A percentile compares a stretch with the other conserved stretches of the same genome.
phyloP scores from a whole-genome alignment of 768 basidiomycete genomes.

The Rhodotorula kratochvilovae region DNA sequence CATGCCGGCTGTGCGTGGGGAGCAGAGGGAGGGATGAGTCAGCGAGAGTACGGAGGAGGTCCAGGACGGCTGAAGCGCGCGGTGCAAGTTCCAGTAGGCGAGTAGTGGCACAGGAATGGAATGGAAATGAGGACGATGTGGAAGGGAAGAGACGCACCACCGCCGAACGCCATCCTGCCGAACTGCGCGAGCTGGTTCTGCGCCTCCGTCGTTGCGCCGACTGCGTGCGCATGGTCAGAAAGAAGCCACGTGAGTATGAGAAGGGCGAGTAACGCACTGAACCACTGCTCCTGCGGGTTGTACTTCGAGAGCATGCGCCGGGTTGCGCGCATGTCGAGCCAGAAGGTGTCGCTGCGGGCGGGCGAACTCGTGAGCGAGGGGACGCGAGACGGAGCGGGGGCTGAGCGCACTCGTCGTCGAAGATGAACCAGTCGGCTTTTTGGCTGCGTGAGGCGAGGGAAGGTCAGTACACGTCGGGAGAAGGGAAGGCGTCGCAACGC shows the following conservation, averaged over 20 bases:
- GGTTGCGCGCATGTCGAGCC: slow-evolving; percentile 34
- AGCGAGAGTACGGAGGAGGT: no score
- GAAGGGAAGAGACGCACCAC: slow-evolving; percentile 3
- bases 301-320: slow-evolving; percentile 34
- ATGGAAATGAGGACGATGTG: no score
- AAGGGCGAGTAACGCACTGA: slow-evolving; percentile 16
- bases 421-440: slow-evolving; percentile 38
- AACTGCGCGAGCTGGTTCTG: slow-evolving; percentile 30
- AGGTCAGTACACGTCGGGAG: neutral
- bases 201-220: slow-evolving; percentile 37
- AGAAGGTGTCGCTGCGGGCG: slow-evolving; percentile 37
- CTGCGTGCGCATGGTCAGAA: neutral
- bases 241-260: no score
- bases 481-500: neutral
- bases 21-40: neutral
- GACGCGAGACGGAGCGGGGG: no score
- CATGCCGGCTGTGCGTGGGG: slow-evolving; percentile 15
- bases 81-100: no score
- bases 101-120: no score
- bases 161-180: slow-evolving; percentile 40
- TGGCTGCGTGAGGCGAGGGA: neutral
- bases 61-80: no score
- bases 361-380: no score
- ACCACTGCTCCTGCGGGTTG: slow-evolving; percentile 21
- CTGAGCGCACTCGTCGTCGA: slow-evolving; percentile 36